Percentiles rank a stretch among this genome's conserved stretches.
phyloP scores from a whole-genome alignment of 176 grass and related monocot genomes.

The Poa pratensis region DNA sequence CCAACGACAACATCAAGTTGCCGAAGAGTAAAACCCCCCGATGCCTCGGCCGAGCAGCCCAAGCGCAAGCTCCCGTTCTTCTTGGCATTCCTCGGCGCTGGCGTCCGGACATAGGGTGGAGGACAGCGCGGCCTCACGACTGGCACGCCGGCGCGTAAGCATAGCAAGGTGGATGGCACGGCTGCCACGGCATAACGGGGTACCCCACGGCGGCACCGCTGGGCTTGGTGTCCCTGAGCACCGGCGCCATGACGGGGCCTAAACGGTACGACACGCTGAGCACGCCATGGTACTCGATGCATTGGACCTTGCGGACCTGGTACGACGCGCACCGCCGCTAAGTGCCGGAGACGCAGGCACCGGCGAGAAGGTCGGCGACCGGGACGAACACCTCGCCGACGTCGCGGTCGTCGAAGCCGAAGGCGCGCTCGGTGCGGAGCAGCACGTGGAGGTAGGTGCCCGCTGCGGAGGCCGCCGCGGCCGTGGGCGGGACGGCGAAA shows the following conservation, averaged over 20 bases:
- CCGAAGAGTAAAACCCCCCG: slow-evolving; percentile 44
- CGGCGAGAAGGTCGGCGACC: slow-evolving; percentile 39
- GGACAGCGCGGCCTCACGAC: neutral
- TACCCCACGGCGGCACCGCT: neutral
- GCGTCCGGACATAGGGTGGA: neutral
- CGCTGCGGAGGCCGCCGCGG: neutral
- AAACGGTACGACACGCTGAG: slow-evolving; percentile 59
- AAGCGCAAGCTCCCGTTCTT: slow-evolving; percentile 43
- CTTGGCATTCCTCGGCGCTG: neutral
- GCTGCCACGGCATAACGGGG: slow-evolving; percentile 13
- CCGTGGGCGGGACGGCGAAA: slow-evolving; percentile 38
- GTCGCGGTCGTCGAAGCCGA: slow-evolving; percentile 52
- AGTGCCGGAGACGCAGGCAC: neutral
- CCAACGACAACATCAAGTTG: slow-evolving; percentile 38
- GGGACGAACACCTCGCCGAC: slow-evolving; percentile 47
- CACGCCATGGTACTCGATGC: slow-evolving; percentile 34
- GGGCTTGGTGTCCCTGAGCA: neutral
- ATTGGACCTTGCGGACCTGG: slow-evolving; percentile 39
- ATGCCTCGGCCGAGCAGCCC: slow-evolving; percentile 33
- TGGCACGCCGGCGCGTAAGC: neutral
- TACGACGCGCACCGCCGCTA: slow-evolving; percentile 42
- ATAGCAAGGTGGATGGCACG: neutral
- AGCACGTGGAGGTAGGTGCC: slow-evolving; percentile 42
- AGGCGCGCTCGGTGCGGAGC: slow-evolving; percentile 51
- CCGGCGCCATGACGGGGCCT: slow-evolving; percentile 8